Percentiles rank a stretch among this genome's conserved stretches.
These are phyloP conservation scores for Suaeda aralocaspica DNA, from an alignment of 148 eudicot genomes.

Conservation along the genomic window DNA sequence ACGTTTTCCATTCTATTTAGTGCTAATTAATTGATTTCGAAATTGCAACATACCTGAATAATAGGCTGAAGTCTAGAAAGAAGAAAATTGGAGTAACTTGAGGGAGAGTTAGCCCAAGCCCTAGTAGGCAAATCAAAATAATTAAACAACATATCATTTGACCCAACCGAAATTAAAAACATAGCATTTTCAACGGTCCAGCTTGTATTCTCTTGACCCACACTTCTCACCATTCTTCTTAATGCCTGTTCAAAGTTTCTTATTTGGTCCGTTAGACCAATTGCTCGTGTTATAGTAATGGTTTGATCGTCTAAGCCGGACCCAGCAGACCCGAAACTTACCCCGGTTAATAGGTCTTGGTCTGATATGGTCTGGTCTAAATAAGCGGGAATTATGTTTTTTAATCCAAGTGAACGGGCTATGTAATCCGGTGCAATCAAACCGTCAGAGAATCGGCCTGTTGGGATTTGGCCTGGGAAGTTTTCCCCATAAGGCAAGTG, in stretches of 20 bases:
- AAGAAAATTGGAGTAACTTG: conserved; percentile 23
- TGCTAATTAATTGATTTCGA: background rate
- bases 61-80: conserved; percentile 11
- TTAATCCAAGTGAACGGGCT: conserved; percentile 20
- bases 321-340: conserved; percentile 46
- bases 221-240: conserved; percentile 14
- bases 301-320: conserved; percentile 43
- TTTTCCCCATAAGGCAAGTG: conserved; percentile 33
- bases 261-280: conserved; percentile 12
- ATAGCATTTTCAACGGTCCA: conserved; percentile 21
- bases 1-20: background rate
- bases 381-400: conserved; percentile 20
- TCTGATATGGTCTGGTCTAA: conserved; percentile 17
- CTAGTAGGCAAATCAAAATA: conserved; percentile 24
- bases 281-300: conserved; percentile 10
- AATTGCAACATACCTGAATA: conserved; percentile 19
- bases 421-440: conserved; percentile 31
- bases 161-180: conserved; percentile 26
- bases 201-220: conserved; percentile 11
- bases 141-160: conserved; percentile 29
- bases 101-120: conserved; percentile 4
- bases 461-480: conserved; percentile 27
- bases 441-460: conserved; percentile 46
- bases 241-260: conserved; percentile 14
- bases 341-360: conserved; percentile 38